Evolutionary conservation across 1,284 basidiomycete species (phyloP).

Genomic region (Rhodotorula mucilaginosa): DNA sequence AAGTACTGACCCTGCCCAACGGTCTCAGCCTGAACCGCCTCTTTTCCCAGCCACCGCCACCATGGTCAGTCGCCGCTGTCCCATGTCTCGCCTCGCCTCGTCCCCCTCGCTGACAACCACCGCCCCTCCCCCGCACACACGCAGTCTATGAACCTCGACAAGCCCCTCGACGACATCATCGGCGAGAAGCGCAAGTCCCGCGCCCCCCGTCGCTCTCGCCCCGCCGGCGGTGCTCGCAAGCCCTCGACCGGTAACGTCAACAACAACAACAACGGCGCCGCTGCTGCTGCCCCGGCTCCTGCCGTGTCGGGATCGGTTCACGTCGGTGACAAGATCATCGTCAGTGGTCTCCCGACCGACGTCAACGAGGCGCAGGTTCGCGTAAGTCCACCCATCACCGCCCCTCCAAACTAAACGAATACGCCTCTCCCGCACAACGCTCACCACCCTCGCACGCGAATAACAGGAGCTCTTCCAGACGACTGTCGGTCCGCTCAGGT

Average conservation of each 20-base stretch:
- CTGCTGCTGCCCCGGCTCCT: conserved; percentile 54
- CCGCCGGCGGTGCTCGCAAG: conserved; percentile 20
- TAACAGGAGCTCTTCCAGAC: conserved; percentile 83
- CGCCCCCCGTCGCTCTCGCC: conserved; percentile 31
- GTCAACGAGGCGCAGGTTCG: conserved; percentile 92
- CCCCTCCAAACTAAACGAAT: background rate
- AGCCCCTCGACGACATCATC: conserved; percentile 80
- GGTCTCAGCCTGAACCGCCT: background rate
- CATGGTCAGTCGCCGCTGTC: conserved; percentile 1
- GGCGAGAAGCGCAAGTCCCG: conserved; percentile 40
- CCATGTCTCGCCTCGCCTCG: background rate
- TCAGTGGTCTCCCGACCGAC: conserved; percentile 90
- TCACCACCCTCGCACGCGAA: background rate
- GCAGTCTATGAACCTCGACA: conserved; percentile 57
- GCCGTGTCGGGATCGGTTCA: conserved; percentile 47
- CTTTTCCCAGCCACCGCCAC: background rate
- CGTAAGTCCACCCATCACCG: conserved; percentile 53
- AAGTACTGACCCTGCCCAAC: background rate
- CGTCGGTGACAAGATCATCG: conserved; percentile 76
- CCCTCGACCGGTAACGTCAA: background rate
- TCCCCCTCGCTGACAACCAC: background rate
- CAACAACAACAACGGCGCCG: conserved; percentile 56
- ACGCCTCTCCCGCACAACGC: background rate
- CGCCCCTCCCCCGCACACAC: background rate
- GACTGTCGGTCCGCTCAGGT: conserved; percentile 82